Evolutionary conservation across 192 early-diverging fungal genomes (phyloP).

Genomic region (Chytriomyces confervae): DNA sequence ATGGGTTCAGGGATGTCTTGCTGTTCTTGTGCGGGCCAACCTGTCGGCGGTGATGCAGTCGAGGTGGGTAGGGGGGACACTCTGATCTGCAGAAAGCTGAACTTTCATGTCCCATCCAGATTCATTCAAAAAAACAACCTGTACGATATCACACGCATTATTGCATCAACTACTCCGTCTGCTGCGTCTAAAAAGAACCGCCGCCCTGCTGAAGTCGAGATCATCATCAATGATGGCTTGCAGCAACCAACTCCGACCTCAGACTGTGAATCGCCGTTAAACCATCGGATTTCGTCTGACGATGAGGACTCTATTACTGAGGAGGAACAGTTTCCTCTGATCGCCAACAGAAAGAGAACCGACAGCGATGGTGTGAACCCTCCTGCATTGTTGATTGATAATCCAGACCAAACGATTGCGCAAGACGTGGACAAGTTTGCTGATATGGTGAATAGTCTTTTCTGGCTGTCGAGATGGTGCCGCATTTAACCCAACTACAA

Average conservation of each 20-base stretch:
- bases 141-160: conserved; percentile 43
- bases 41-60: conserved; percentile 70
- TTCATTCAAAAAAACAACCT: conserved; percentile 73
- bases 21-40: conserved; percentile 63
- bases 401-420: conserved; percentile 82
- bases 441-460: conserved; percentile 42
- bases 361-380: neutral
- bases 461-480: neutral
- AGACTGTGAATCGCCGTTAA: neutral
- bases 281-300: neutral
- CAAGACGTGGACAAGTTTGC: conserved; percentile 88
- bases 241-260: neutral
- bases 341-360: neutral
- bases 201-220: too few relatives aligned
- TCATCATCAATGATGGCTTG: too few relatives aligned
- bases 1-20: conserved; percentile 66
- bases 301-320: neutral
- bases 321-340: neutral
- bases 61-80: conserved; percentile 51
- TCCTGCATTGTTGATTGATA: conserved; percentile 21
- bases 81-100: conserved; percentile 62
- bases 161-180: neutral
- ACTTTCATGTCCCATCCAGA: conserved; percentile 42
- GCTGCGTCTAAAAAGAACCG: too few relatives aligned
- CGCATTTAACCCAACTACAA: neutral